phyloP scores from a whole-genome alignment of 2,329 filamentous ascomycete species.

The Sclerotinia subarctica region DNA sequence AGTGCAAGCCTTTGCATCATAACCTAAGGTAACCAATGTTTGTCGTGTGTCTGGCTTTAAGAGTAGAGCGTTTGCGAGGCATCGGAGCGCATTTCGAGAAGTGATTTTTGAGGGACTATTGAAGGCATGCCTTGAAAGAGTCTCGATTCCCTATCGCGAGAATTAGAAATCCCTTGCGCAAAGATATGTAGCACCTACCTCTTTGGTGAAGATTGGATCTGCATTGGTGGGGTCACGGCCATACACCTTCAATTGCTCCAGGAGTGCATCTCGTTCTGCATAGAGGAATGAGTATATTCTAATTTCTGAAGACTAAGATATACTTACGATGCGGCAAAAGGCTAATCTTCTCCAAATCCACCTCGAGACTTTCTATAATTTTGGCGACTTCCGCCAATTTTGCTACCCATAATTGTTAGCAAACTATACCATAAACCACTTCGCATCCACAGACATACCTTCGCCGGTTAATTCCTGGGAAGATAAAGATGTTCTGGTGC shows the following conservation, averaged over 20 bases:
- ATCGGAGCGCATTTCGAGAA: conserved; percentile 73
- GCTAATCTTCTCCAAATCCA: conserved; percentile 58
- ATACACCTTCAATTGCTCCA: conserved; percentile 73
- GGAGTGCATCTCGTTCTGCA: conserved; percentile 58
- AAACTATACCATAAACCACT: neutral
- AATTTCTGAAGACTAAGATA: conserved; percentile 18
- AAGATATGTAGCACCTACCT: conserved; percentile 48
- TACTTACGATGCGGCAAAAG: conserved; percentile 59
- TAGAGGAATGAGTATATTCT: conserved; percentile 19
- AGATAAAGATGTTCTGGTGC: conserved; percentile 26
- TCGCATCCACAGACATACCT: conserved; percentile 25
- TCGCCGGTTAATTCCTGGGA: conserved; percentile 29
- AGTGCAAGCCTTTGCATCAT: conserved; percentile 63
- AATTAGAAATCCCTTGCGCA: conserved; percentile 25
- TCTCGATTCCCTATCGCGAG: conserved; percentile 63
- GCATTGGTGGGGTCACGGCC: conserved; percentile 70
- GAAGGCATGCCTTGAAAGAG: conserved; percentile 71
- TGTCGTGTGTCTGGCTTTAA: conserved; percentile 67
- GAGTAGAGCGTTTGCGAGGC: conserved; percentile 80
- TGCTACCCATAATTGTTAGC: conserved; percentile 43
- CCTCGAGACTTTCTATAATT: conserved; percentile 58
- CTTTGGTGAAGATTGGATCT: conserved; percentile 78
- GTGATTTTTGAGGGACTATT: conserved; percentile 59
- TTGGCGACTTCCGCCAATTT: conserved; percentile 67
- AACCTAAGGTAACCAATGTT: conserved; percentile 68